Evolutionary conservation across 139 green algal genomes (phyloP).

Genomic region (Picochlorum sp.): DNA sequence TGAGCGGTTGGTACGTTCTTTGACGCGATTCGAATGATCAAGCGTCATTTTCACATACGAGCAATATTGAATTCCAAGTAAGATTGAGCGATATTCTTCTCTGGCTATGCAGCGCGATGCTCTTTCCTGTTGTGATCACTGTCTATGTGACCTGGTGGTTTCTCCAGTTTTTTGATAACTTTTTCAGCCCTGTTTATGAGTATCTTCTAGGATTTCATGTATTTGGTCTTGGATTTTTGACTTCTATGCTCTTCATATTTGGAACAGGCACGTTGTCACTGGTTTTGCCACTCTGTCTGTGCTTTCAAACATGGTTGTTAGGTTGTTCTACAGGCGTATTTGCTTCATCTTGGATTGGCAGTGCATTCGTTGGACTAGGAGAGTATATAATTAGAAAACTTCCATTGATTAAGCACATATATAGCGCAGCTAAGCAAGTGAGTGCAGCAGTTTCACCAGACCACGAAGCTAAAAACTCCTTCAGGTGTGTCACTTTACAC

Average conservation of each 20-base stretch:
- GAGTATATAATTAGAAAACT: slow-evolving; percentile 89
- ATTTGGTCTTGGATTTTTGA: slow-evolving; percentile 75
- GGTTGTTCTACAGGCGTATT: slow-evolving; percentile 18
- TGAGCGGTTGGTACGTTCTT: slow-evolving; percentile 23
- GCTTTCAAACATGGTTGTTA: neutral
- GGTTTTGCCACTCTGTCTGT: neutral
- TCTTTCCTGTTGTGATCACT: slow-evolving; percentile 85
- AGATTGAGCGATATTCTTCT: neutral
- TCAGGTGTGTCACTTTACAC: slow-evolving; percentile 21
- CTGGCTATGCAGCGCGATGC: slow-evolving; percentile 54
- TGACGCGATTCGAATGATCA: neutral
- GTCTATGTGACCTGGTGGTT: slow-evolving; percentile 71
- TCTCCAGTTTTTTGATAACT: slow-evolving; percentile 85
- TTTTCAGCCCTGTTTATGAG: slow-evolving; percentile 78
- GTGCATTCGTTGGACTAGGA: slow-evolving; percentile 61
- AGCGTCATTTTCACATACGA: neutral
- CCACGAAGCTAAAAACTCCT: slow-evolving; percentile 57
- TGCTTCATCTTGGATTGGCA: slow-evolving; percentile 78
- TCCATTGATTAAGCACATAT: slow-evolving; percentile 90
- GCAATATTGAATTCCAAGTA: neutral
- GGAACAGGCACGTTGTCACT: slow-evolving; percentile 16
- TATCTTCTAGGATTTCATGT: slow-evolving; percentile 81
- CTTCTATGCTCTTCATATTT: slow-evolving; percentile 71
- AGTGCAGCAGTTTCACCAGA: slow-evolving; percentile 67
- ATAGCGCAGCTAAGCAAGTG: slow-evolving; percentile 90